phyloP scores from a whole-genome alignment of 2,329 filamentous ascomycete species.

The Verticillium isaacii region DNA sequence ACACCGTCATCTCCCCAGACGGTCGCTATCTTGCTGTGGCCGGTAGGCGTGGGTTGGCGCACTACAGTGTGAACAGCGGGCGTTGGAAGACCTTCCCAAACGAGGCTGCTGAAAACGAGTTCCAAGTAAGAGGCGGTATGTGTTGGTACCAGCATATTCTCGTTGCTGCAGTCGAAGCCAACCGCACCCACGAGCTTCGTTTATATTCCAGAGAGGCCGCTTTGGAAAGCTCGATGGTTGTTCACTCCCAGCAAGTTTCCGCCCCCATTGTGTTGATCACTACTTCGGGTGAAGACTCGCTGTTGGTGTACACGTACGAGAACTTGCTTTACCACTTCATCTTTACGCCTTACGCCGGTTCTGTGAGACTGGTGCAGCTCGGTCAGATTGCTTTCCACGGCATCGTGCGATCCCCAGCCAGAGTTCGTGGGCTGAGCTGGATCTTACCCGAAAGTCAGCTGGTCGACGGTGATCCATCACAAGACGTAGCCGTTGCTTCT shows the following conservation, averaged over 20 bases:
- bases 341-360: slow-evolving; percentile 65
- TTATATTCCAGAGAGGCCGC: slow-evolving; percentile 84
- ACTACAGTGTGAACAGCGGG: slow-evolving; percentile 92
- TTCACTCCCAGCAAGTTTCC: slow-evolving; percentile 73
- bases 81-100: slow-evolving; percentile 94
- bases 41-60: slow-evolving; percentile 84
- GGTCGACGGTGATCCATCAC: slow-evolving; percentile 85
- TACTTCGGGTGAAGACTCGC: slow-evolving; percentile 85
- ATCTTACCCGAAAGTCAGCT: slow-evolving; percentile 88
- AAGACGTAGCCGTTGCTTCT: slow-evolving; percentile 89
- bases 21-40: slow-evolving; percentile 94
- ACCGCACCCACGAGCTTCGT: slow-evolving; percentile 78
- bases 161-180: slow-evolving; percentile 86
- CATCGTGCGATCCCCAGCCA: slow-evolving; percentile 87
- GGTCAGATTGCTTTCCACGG: slow-evolving; percentile 97
- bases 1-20: slow-evolving; percentile 82
- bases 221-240: slow-evolving; percentile 66
- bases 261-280: slow-evolving; percentile 87
- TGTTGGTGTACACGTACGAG: slow-evolving; percentile 95
- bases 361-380: slow-evolving; percentile 80
- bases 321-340: slow-evolving; percentile 95
- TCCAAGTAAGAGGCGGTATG: slow-evolving; percentile 91
- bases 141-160: slow-evolving; percentile 98
- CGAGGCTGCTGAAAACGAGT: slow-evolving; percentile 77
- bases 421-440: slow-evolving; percentile 93